Base-by-base conservation (phyloP, 768 basidiomycete genomes). In the Cystoderma amianthinum region DNA sequence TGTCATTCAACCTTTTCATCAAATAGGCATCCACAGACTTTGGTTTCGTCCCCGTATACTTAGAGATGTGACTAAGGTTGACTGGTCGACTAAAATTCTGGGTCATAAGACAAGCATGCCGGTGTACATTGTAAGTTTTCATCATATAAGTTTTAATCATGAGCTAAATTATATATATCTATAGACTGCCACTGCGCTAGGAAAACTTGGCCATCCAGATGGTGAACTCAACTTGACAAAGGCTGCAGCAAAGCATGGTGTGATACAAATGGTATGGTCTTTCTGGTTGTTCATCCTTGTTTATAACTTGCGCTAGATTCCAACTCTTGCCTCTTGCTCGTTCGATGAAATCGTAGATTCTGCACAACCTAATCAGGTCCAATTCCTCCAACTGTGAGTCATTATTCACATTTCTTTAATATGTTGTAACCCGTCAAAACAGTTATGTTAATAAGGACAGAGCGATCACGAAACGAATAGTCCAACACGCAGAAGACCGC, bases 341-440 rank as follows among this genome's bases (percentile, higher is more conserved):
- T 96, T 98, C 59, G 93, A 98, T 56, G 92, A 98, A 59, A 78
- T 97, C 38, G 72, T 96, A n/a, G 85, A 95, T 56, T 86, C 80
- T 0, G 85, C 91, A 10, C 63, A 72, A 32, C 82, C 84, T 3
- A 79, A 73, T 1, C 94, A 97, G 62, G 67, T 77, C 3, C 86
- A 87, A 55, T 93, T 93, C 60, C 60, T 96, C 38, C 95, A 98
- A 59, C 64, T 97, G 70, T 89, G 57, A 50, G 34, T 28, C 13
- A 7, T 6, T 15, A n/a, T 5, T 18, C 20, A 13, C 7, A 7
- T 36, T 21, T n/a, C 2, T 13, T 4, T 32, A 7, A 17, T 16
- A 10, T 9, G 17, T 23, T 30, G 47, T 36, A 40, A 36, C 32
- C 9, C 1, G 34, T 38, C 10, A 17, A 21, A 34, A 16, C 43